Base-by-base conservation (phyloP, 805 yeast genomes). In the Maudiozyma bulderi region DNA sequence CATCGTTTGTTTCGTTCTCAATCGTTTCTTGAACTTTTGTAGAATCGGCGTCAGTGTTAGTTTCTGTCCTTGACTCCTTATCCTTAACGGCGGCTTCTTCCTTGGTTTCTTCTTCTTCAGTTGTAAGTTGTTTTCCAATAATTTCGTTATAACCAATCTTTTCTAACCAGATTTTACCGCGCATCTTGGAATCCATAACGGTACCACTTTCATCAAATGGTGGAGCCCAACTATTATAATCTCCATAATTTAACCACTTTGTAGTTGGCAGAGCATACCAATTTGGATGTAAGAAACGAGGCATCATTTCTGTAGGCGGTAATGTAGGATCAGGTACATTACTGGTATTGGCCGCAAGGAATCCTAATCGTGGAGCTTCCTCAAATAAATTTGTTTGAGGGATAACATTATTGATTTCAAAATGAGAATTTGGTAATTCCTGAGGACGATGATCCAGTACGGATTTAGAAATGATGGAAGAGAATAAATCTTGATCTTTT, bases 401-500 rank as follows among this genome's bases (percentile, higher is more conserved):
- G 29, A 87, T 67, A 1, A 87, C 78, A 52, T 81, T 81, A 33
- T 89, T 72, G n/a, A 81, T 61, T 44, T 75, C 73, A 59, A 86
- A 82, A 11, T 61, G 61, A 34, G 82, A 82, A 32, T 81, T 82
- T 8, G 86, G 87, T 4, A 85, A 74, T 2, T 75, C 68, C 2
- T 85, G 78, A 45, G 80, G 81, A 52, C 95, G 78, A 43, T 82
- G 78, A 61, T 93, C 98, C 47, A 89, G 67, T 20, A 76, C 70
- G 0, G 97, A 86, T 57, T 80, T 84, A 31, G 77, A 74, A 34
- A 78, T 74, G 37, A 83, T 67, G 0, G 95, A 83, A 6, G 95
- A 76, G 61, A 93, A 91, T 45, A 93, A 71, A 11, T 96, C 95
- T 31, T 78, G 73, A 40, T 82, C 88, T 40, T 77, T 76, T 15